Base-by-base conservation (phyloP, 2,329 filamentous ascomycete genomes). In the Talaromyces sp. region DNA sequence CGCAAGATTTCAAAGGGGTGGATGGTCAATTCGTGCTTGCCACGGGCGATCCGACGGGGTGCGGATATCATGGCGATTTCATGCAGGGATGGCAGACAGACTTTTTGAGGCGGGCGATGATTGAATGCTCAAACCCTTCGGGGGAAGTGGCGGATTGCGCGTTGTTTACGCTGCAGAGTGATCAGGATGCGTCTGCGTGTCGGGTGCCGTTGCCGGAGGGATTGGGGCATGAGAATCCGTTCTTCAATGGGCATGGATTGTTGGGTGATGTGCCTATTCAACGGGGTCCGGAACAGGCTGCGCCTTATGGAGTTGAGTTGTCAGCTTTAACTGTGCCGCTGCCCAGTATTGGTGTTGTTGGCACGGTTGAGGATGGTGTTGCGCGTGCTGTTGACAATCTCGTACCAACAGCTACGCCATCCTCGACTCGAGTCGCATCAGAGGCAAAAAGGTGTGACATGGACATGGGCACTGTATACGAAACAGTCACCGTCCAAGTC, bases 61-160 rank as follows among this genome's bases (percentile, higher is more conserved):
- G 83, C 70, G 89, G 91, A 40, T 92, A 92, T 75, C 81, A 95
- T 73, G 92, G 84, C 58, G 92, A 96, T 74, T 93, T 94, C 78
- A 88, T 93, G 72, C 88, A 85, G 74, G 92, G 91, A 31, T 96
- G 92, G 92, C 85, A 93, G 1, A 73, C 79, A 8, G 79, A 82
- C 3, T 88, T 92, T 77, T 84, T 95, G 40, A 87, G 93, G 76
- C 61, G 84, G 5, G 92, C 91, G n/a, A 82, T 93, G 68, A 77
- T 93, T 56, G 85, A 82, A 7, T 97, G 93, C 84, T 94, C 89
- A 61, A 90, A 88, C 77, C 73, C 72, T 0, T 88, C 86, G 10
- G 93, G 93, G 38, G 72, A 81, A 49, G 87, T 96, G 54, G 72
- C 83, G 51, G 92, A 93, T 76, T 97, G 93, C 79, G 79, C 86